Evolutionary conservation across 2,329 filamentous ascomycete genomes (phyloP).

Genomic region (Cadophora malorum): DNA sequence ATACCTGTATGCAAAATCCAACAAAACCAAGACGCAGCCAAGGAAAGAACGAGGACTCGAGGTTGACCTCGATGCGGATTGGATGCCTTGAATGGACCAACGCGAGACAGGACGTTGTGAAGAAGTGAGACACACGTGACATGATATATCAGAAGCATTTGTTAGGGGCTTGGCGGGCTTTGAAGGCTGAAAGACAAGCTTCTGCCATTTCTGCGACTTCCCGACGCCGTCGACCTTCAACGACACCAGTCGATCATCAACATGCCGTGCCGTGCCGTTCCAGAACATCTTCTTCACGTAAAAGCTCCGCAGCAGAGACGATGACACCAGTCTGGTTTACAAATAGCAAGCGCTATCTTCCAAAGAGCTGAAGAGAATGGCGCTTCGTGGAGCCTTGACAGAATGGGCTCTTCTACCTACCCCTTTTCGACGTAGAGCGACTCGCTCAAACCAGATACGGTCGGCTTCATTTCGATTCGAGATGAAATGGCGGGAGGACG

Average conservation of each 20-base stretch:
- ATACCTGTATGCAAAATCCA: not conserved
- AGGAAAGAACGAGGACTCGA: not conserved
- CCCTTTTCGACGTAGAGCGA: not conserved
- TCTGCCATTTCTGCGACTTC: not conserved
- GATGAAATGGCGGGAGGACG: not conserved
- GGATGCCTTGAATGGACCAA: too few relatives aligned
- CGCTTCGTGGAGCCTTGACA: not conserved
- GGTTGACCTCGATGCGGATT: too few relatives aligned
- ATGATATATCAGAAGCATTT: not conserved
- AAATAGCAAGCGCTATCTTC: constrained; percentile 7
- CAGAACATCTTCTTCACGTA: not conserved
- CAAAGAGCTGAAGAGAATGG: constrained; percentile 1
- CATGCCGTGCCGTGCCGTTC: not conserved
- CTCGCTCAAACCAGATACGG: not conserved
- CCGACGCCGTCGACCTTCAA: not conserved
- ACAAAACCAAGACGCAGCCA: not conserved
- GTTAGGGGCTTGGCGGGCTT: constrained; percentile 3
- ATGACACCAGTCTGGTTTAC: not conserved
- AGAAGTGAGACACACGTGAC: not conserved
- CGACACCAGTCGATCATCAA: not conserved
- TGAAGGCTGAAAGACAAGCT: constrained; percentile 11
- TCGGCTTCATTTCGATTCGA: constrained; percentile 1
- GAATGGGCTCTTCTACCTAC: not conserved
- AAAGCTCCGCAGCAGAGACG: not conserved
- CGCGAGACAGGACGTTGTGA: not conserved